Evolutionary conservation across 176 grass and related monocot species (phyloP), one percentile per base, ranked within the genome.

Genomic region (Oryza meyeriana): DNA sequence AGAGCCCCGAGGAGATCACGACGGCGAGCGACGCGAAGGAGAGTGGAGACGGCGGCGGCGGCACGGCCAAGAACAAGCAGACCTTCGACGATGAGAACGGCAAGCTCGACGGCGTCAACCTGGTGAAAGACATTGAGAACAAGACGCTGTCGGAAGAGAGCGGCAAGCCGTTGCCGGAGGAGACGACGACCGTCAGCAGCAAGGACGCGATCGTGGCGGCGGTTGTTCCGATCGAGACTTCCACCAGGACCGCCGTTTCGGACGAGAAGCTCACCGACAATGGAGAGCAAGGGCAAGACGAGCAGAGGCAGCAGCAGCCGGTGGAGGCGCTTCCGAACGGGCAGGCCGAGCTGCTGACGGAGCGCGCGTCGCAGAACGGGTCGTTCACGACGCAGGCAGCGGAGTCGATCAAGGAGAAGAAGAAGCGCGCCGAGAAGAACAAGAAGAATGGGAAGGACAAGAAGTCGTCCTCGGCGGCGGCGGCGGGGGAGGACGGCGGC

Each of bases 321-420:
- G 18, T 41, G 44, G 94, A 92, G 69, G 68, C 81, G 29, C 87
- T 91, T 44, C 89, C 90, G 31, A 91, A 85, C 73, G 89, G 52
- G 3, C 79, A 95, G 61, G 92, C 84, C 0, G 96, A 95, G 64
- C 85, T 99, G 6, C 82, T 95, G 16, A 93, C 81, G 30, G 96
- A 93, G 83, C 92, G 79, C 4, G 89, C 65, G 39, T 85, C 89
- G 11, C 89, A 95, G 84, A 90, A 92, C 77, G 87, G 96, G 25
- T 92, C 91, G 40, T 99, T 92, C 85, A 82, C 96, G 30, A 99
- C 96, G 65, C 96, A 99, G 82, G 87, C 88, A 0, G 81, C 87
- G 0, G 89, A 95, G 81, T 99, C 93, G 38, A 95, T 50, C 13
- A 88, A 91, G 47, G 88, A 98, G 79, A 91, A 93, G 73, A 82